phyloP scores from a whole-genome alignment of 2,329 filamentous ascomycete genomes.

The Orbilia javanica region DNA sequence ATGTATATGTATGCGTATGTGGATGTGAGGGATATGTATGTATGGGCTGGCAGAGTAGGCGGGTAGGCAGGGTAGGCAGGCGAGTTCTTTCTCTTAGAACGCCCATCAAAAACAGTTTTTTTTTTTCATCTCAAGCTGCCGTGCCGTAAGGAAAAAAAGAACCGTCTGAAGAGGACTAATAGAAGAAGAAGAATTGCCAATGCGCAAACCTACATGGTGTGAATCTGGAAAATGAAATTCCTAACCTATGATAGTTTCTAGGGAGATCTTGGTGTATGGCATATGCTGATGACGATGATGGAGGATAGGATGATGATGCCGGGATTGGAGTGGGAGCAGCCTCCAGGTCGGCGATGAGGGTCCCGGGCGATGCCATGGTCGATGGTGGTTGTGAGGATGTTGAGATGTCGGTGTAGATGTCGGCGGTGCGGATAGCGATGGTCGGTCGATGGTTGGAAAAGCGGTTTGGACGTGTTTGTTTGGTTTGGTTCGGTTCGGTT shows the following conservation, averaged over 20 bases:
- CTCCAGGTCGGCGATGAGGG: constrained; percentile 47
- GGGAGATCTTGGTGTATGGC: background rate
- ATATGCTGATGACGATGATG: background rate
- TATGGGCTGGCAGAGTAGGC: constrained; percentile 39
- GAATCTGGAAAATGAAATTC: constrained; percentile 57
- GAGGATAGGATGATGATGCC: background rate
- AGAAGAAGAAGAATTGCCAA: constrained; percentile 26
- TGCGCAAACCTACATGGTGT: constrained; percentile 58
- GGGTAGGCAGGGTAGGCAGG: background rate
- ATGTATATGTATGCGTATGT: constrained; percentile 1
- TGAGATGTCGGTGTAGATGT: background rate
- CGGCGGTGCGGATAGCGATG: background rate
- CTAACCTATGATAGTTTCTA: constrained; percentile 52
- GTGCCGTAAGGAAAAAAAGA: background rate
- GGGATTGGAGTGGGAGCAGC: constrained; percentile 24
- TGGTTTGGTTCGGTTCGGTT: no score
- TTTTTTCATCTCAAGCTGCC: constrained; percentile 4
- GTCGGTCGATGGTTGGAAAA: no score
- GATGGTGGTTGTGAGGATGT: background rate
- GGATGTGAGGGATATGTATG: constrained; percentile 27
- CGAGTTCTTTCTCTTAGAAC: constrained; percentile 19
- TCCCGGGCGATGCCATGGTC: constrained; percentile 33
- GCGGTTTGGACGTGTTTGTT: constrained; percentile 1
- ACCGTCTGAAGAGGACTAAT: constrained; percentile 2
- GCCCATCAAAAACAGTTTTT: constrained; percentile 6